Evolutionary conservation across 169 alveolate species (phyloP), one percentile per base, ranked within the genome.

Genomic region (Cryptosporidium tyzzeri): DNA sequence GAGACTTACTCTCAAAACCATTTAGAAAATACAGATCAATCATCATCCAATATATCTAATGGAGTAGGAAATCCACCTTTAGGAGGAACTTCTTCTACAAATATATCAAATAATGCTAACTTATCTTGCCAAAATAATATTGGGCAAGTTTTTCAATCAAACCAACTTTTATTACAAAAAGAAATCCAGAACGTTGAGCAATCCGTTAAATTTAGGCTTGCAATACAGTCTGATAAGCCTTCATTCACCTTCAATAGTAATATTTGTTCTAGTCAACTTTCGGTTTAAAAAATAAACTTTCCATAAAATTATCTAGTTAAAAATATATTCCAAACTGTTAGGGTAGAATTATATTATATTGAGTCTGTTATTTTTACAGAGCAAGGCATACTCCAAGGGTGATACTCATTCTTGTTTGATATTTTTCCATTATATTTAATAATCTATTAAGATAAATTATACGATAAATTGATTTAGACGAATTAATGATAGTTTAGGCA

Each of bases 351-450:
- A 8, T 31, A n/a, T 29, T 51, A 59, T 10, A 59, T 61, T 10
- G 59, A 37, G 26, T 80, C 67, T 35, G 89, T 44, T 61, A 80
- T 62, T 21, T 65, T 59, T 0, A 80, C 75, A 10, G 89, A 62
- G 39, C 89, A 80, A 14, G 89, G 74, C 89, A 80, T 59, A 29
- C 48, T 62, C 89, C 89, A 80, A 33, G 89, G 89, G 18, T 58
- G 62, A 44, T 29, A 26, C n/a, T 62, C 75, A 12, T 41, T 18
- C 8, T 37, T 26, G 29, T 8, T 39, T 23, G 59, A 51, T 50
- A 10, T 18, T 16, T 59, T 50, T 41, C 89, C 89, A 1, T 59
- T 39, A 37, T 62, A 80, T 26, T 51, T 80, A 29, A 80, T 67
- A 8, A 62, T 45, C 89, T 80, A 48, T 53, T 23, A 53, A 0